Base-by-base conservation (phyloP, 495 filamentous ascomycete species). In the Penicillium samsonianum region DNA sequence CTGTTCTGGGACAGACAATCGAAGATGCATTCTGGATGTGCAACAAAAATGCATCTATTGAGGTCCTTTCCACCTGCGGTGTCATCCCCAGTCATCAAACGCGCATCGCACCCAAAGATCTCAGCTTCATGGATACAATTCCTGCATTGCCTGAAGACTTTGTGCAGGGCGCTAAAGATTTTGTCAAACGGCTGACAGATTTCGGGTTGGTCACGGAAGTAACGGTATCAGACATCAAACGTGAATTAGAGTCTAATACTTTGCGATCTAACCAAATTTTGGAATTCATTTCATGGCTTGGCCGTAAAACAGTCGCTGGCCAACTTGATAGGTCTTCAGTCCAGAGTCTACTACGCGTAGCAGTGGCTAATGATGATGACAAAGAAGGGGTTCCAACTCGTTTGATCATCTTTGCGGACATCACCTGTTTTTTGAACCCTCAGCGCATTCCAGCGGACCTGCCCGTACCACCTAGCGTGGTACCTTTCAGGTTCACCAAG, bases 21-120 rank as follows among this genome's bases (percentile, higher is more conserved):
- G 90, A 96, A 69, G 88, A 95, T 69, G 90, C 90, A 1, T 99
- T 98, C 67, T 99, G 94, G 94, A 92, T 84, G 56, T 90, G 89
- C 49, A 91, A 88, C 67, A 89, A 86, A 61, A 85, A 86, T 35
- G 80, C 86, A 1, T 86, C 84, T 1, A 92, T 98, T 58, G 92
- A 96, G 62, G 81, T 98, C 4, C 82, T 94, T 54, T 96, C 91
- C 12, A 94, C 90, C 6, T 82, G 85, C 52, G 95, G 95, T 45
- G 86, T 99, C 2, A 79, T 95, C 38, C 81, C 86, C 33, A 91
- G 87, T 22, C 82, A 86, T 19, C 76, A 88, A 45, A 90, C 96
- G 50, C 88, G 95, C 16, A 77, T 91, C 54, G 88, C 87, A 9
- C 87, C 87, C 7, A 87, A 91, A 53, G 90, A 95, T 61, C 73